These are phyloP conservation scores for Xylaria sp. DNA, from an alignment of 2,329 filamentous ascomycete species.

Conservation along the genomic window DNA sequence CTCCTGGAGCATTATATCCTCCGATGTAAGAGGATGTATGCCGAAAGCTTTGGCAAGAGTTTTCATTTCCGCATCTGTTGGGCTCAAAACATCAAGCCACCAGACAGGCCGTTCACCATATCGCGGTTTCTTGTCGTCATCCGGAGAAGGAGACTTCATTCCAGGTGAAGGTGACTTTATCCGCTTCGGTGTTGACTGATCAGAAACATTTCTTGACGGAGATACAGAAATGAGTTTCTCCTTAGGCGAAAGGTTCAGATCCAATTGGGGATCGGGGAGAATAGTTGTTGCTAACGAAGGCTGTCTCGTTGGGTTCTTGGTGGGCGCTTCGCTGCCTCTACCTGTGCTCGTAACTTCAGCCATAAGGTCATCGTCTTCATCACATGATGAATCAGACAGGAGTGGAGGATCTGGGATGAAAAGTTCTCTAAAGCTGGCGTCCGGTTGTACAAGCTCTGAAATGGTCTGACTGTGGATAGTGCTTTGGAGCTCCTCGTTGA, in stretches of 20 bases:
- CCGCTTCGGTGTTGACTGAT: conserved; percentile 41
- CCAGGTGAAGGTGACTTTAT: conserved; percentile 40
- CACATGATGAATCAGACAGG: conserved; percentile 75
- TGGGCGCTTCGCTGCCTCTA: conserved; percentile 53
- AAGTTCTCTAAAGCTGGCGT: conserved; percentile 83
- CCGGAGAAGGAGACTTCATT: conserved; percentile 33
- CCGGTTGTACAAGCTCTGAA: conserved; percentile 89
- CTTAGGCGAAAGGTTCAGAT: conserved; percentile 33
- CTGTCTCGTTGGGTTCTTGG: conserved; percentile 59
- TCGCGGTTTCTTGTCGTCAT: conserved; percentile 51
- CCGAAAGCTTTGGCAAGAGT: conserved; percentile 91
- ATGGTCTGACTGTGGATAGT: conserved; percentile 97
- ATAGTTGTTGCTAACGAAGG: conserved; percentile 54
- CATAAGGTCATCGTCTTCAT: conserved; percentile 66
- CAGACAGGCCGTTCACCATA: conserved; percentile 91
- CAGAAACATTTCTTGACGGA: conserved; percentile 41
- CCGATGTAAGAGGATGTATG: conserved; percentile 93
- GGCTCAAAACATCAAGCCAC: conserved; percentile 93
- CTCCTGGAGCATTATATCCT: conserved; percentile 98
- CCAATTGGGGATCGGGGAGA: conserved; percentile 34
- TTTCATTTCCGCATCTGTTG: conserved; percentile 96
- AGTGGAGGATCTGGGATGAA: conserved; percentile 89
- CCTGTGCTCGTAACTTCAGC: conserved; percentile 45
- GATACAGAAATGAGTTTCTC: conserved; percentile 34
- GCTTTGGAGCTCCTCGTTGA: conserved; percentile 96